Percentiles rank a stretch among this genome's conserved stretches.
Evolutionary conservation across 441 rosid species (phyloP).

Genomic region (Populus hybrid): DNA sequence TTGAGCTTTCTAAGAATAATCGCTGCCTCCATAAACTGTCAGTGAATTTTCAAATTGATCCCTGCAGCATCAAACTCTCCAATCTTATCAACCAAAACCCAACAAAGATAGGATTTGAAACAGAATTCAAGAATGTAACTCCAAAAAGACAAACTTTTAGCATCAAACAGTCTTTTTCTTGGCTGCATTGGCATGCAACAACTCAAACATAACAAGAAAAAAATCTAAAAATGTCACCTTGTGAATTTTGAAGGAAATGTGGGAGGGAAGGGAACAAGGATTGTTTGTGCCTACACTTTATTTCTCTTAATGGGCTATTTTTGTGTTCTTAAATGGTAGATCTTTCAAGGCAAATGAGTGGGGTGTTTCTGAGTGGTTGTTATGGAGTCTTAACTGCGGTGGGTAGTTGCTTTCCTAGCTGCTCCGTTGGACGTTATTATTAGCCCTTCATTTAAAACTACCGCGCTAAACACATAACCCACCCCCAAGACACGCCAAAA

Average conservation of each 20-base stretch:
- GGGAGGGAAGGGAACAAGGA: not conserved
- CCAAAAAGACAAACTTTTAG: not conserved
- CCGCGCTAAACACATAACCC: constrained; percentile 29
- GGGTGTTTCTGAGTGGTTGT: constrained; percentile 11
- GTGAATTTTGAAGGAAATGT: not conserved
- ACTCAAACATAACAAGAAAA: not conserved
- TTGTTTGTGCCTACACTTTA: not conserved
- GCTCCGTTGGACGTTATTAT: constrained; percentile 9
- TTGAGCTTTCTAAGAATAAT: constrained; percentile 35
- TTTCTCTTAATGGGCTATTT: not conserved
- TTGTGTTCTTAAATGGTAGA: not conserved
- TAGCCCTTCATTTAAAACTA: constrained; percentile 38
- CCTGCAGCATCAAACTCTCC: not conserved
- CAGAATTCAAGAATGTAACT: not conserved
- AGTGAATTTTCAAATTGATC: not conserved
- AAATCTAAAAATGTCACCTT: not conserved
- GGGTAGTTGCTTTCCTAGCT: constrained; percentile 20
- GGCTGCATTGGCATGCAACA: not conserved
- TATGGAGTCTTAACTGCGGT: constrained; percentile 27
- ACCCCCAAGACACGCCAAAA: not conserved
- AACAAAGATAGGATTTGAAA: not conserved
- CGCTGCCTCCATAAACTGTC: constrained; percentile 26
- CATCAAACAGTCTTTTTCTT: not conserved
- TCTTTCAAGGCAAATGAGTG: not conserved
- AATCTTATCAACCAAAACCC: not conserved